These are phyloP conservation scores for Clavispora santaluciae DNA, from an alignment of 805 yeast species.

Conservation along the genomic window DNA sequence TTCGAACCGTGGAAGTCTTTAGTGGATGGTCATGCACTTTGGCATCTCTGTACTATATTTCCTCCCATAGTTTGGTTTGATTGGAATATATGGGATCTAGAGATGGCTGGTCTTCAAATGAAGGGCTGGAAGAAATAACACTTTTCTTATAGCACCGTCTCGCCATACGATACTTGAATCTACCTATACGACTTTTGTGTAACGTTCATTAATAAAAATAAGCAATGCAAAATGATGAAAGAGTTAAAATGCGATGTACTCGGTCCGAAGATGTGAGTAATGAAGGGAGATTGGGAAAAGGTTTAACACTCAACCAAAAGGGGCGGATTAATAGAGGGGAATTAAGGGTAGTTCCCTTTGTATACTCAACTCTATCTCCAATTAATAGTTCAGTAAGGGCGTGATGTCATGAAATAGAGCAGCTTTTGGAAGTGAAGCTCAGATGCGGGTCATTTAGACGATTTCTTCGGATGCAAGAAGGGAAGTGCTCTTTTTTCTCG, in stretches of 20 bases:
- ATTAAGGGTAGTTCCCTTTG: not conserved
- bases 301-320: not conserved
- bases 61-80: conserved; percentile 76
- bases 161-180: not conserved
- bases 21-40: conserved; percentile 86
- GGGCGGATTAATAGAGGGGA: not conserved
- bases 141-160: no score
- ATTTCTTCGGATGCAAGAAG: not conserved
- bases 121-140: conserved; percentile 10
- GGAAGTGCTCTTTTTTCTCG: not conserved
- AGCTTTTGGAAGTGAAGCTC: not conserved
- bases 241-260: not conserved
- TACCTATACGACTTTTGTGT: not conserved
- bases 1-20: conserved; percentile 40
- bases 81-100: conserved; percentile 47
- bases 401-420: not conserved
- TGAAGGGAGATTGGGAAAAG: not conserved
- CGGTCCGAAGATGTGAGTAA: not conserved
- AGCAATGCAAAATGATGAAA: not conserved
- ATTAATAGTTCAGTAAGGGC: no score
- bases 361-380: no score
- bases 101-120: conserved; percentile 15
- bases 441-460: not conserved
- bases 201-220: not conserved
- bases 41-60: conserved; percentile 87